A percentile compares a stretch with the other conserved stretches of the same genome.
Conservation (phyloP, 176 grass and related monocot species). For the Themeda triandra region DNA sequence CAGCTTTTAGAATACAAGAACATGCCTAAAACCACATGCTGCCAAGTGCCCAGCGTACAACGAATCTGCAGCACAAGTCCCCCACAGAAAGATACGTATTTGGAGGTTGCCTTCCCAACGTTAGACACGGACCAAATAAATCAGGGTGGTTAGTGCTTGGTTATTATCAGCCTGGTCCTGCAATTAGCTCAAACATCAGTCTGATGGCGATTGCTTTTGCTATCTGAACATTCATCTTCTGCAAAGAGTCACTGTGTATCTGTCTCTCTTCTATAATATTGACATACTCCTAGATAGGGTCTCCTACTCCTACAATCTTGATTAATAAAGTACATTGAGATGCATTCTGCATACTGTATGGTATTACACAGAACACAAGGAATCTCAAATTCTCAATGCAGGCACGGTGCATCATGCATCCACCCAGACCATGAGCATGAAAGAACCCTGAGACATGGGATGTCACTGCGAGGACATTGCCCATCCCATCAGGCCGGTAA, state of each 20-base stretch:
- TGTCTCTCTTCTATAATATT: background rate
- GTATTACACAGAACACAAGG: background rate
- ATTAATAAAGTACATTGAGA: background rate
- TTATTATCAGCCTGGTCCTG: background rate
- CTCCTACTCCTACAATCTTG: background rate
- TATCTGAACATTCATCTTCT: background rate
- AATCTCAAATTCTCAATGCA: background rate
- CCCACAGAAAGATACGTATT: conserved; percentile 19
- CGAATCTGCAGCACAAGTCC: background rate
- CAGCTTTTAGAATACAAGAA: conserved; percentile 8
- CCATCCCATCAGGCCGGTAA: conserved; percentile 12
- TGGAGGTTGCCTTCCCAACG: conserved; percentile 13
- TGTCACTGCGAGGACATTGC: conserved; percentile 15
- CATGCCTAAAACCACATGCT: background rate
- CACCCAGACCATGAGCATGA: background rate
- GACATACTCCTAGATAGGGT: background rate
- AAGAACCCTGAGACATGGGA: conserved; percentile 17
- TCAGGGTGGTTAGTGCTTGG: conserved; percentile 5
- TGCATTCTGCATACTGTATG: background rate
- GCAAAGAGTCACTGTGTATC: background rate
- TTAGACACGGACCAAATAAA: background rate
- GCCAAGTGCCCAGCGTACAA: conserved; percentile 6
- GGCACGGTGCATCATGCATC: conserved; percentile 1
- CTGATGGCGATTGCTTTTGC: background rate
- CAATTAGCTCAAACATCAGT: conserved; percentile 8